Evolutionary conservation across 1,284 basidiomycete species (phyloP).

Genomic region (Sporisorium reilianum): DNA sequence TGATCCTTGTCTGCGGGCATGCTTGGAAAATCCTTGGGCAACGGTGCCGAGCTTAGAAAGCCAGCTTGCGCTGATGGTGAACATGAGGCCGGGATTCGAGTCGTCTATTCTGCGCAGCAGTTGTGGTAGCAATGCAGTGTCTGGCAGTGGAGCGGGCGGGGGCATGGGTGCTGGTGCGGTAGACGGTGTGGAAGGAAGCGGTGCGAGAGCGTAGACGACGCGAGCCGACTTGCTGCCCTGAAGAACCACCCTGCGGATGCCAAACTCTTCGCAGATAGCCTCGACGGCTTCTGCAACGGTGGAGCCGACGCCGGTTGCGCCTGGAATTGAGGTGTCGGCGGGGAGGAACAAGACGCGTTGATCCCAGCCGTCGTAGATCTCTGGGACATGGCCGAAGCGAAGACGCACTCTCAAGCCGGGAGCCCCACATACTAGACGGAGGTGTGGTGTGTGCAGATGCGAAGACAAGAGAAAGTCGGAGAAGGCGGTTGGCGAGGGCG

Average conservation of each 20-base stretch:
- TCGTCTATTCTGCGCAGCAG: conserved; percentile 26
- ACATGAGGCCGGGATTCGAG: conserved; percentile 43
- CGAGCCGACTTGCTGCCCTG: conserved; percentile 68
- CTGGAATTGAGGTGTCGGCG: conserved; percentile 28
- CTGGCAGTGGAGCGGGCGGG: conserved; percentile 47
- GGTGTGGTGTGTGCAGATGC: conserved; percentile 77
- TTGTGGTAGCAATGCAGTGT: conserved; percentile 25
- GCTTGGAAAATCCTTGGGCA: conserved; percentile 63
- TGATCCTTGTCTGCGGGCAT: conserved; percentile 43
- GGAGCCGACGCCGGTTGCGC: conserved; percentile 37
- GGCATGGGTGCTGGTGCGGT: conserved; percentile 48
- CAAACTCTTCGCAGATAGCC: conserved; percentile 76
- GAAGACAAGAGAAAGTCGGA: conserved; percentile 80
- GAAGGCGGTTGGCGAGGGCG: conserved; percentile 42
- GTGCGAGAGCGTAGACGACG: conserved; percentile 63
- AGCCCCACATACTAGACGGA: conserved; percentile 77
- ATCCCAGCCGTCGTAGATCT: conserved; percentile 76
- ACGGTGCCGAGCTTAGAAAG: conserved; percentile 67
- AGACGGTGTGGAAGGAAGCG: conserved; percentile 36
- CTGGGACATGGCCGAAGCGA: conserved; percentile 79
- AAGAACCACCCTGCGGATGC: conserved; percentile 74
- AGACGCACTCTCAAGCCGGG: conserved; percentile 75
- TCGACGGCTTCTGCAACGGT: conserved; percentile 70
- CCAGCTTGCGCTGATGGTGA: conserved; percentile 68
- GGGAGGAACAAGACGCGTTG: conserved; percentile 48